phyloP scores from a whole-genome alignment of 768 basidiomycete species.

The Daedalea quercina region DNA sequence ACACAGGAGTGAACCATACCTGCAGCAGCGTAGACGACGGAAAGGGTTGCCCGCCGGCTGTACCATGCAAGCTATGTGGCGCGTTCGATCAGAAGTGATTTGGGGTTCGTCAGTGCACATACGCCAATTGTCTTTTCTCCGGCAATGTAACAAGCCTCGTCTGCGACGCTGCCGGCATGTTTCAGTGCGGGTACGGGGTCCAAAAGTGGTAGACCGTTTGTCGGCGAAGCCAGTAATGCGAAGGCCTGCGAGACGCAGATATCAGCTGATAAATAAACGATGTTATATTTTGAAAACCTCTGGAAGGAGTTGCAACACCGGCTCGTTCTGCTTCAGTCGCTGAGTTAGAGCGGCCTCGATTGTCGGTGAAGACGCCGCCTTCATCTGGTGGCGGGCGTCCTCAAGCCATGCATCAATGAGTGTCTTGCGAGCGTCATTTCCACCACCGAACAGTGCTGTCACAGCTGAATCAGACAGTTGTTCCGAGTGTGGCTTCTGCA shows the following conservation, averaged over 20 bases:
- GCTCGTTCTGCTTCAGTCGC: conserved; percentile 60
- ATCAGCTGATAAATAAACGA: not conserved
- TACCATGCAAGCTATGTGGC: conserved; percentile 63
- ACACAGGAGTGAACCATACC: conserved; percentile 34
- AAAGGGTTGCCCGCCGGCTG: conserved; percentile 54
- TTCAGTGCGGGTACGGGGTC: conserved; percentile 55
- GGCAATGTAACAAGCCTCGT: conserved; percentile 59
- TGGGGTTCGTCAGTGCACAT: conserved; percentile 14
- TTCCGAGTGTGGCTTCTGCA: conserved; percentile 43
- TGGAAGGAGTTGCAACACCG: conserved; percentile 56
- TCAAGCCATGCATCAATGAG: conserved; percentile 73
- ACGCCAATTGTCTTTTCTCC: conserved; percentile 56
- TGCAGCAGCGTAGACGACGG: conserved; percentile 65
- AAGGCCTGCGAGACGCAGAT: conserved; percentile 47
- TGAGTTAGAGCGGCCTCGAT: conserved; percentile 47
- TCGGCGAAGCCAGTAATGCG: conserved; percentile 54
- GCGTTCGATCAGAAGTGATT: not conserved
- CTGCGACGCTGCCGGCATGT: conserved; percentile 57
- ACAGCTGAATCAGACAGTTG: conserved; percentile 69
- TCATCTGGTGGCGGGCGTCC: conserved; percentile 53
- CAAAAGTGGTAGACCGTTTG: conserved; percentile 40
- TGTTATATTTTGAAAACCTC: conserved; percentile 39
- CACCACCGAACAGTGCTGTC: conserved; percentile 65
- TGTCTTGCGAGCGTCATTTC: conserved; percentile 55
- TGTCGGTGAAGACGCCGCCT: conserved; percentile 18